phyloP scores from a whole-genome alignment of 2,329 filamentous ascomycete genomes.

The Aureobasidium sp. region DNA sequence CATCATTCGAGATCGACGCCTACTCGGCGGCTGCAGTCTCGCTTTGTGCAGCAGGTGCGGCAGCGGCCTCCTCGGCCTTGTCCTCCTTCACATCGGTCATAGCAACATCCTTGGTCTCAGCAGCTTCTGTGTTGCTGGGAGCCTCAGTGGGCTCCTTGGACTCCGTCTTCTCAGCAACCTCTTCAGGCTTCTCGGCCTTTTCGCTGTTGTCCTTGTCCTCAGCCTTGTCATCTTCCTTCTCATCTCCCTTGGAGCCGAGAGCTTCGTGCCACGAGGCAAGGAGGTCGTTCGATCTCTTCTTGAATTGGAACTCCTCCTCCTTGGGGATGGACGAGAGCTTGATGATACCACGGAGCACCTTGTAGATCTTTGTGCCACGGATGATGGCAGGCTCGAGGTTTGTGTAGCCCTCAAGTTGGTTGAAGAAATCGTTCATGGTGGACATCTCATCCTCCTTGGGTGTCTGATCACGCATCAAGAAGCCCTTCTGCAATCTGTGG shows the following conservation, averaged over 20 bases:
- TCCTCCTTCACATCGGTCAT: conserved; percentile 28
- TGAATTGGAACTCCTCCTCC: conserved; percentile 86
- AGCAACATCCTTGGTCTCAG: conserved; percentile 25
- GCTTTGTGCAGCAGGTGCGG: conserved; percentile 16
- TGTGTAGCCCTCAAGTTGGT: conserved; percentile 70
- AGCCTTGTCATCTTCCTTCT: conserved; percentile 8
- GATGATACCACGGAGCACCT: conserved; percentile 89
- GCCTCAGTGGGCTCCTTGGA: conserved; percentile 17
- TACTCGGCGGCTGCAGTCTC: conserved; percentile 19
- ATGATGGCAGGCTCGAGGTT: conserved; percentile 88
- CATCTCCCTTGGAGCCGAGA: conserved; percentile 37
- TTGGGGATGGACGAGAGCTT: conserved; percentile 80
- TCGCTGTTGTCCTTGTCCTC: conserved; percentile 8
- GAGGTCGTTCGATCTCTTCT: conserved; percentile 69
- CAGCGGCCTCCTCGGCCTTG: conserved; percentile 14
- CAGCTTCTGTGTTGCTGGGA: conserved; percentile 24
- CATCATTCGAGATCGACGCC: neutral
- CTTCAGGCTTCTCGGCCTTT: conserved; percentile 28
- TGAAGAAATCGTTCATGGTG: conserved; percentile 67
- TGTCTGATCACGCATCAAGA: conserved; percentile 73
- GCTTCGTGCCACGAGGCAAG: conserved; percentile 86
- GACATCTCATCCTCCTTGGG: conserved; percentile 84
- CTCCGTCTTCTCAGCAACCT: conserved; percentile 28
- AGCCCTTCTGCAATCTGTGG: conserved; percentile 90
- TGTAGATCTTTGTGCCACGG: conserved; percentile 91